Evolutionary conservation across 805 yeast genomes (phyloP).

Genomic region (Cyberlindnera amylophila): DNA sequence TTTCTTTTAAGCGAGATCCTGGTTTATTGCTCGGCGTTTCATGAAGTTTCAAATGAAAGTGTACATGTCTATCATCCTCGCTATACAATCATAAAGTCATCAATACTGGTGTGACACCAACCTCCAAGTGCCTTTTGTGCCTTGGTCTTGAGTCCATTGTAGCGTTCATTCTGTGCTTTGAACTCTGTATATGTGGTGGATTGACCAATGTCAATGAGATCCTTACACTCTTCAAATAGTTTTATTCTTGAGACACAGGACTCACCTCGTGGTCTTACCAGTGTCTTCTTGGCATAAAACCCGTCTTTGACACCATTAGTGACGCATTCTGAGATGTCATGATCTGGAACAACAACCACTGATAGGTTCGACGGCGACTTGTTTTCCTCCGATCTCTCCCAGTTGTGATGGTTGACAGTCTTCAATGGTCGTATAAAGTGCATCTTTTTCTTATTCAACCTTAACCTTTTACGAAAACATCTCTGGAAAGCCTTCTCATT

Average conservation of each 20-base stretch:
- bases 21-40: too few relatives aligned
- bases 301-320: slow-evolving; percentile 64
- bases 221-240: slow-evolving; percentile 21
- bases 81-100: slow-evolving; percentile 35
- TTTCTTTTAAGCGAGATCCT: too few relatives aligned
- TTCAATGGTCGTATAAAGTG: slow-evolving; percentile 3
- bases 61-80: too few relatives aligned
- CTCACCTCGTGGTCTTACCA: slow-evolving; percentile 42
- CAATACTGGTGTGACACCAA: slow-evolving; percentile 45
- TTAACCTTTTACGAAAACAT: slow-evolving; percentile 19
- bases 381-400: slow-evolving; percentile 7
- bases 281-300: slow-evolving; percentile 40
- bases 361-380: slow-evolving; percentile 27
- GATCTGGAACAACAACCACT: slow-evolving; percentile 27
- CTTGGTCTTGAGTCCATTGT: slow-evolving; percentile 30
- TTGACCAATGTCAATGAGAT: slow-evolving; percentile 13
- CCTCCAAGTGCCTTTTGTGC: slow-evolving; percentile 35
- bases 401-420: slow-evolving; percentile 14
- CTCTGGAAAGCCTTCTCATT: slow-evolving; percentile 14
- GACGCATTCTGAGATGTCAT: slow-evolving; percentile 30
- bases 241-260: slow-evolving; percentile 33
- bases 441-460: slow-evolving; percentile 4
- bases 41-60: too few relatives aligned
- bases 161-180: slow-evolving; percentile 26
- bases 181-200: slow-evolving; percentile 29